Evolutionary conservation across 1,284 basidiomycete genomes (phyloP).

Genomic region (Coniferiporia weirii): DNA sequence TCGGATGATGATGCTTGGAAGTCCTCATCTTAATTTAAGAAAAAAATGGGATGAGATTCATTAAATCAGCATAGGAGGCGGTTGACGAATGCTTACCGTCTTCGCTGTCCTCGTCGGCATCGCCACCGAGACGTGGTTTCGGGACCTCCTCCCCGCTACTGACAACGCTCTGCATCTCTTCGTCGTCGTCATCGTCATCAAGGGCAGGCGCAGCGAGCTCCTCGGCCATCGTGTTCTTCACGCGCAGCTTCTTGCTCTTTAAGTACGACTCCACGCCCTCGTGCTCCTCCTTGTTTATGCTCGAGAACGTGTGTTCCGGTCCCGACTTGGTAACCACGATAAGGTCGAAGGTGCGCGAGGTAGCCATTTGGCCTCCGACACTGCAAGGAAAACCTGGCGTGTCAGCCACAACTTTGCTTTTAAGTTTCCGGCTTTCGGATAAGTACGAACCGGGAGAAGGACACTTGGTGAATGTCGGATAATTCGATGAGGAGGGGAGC

Average conservation of each 20-base stretch:
- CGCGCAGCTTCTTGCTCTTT: conserved; percentile 84
- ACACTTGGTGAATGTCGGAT: conserved; percentile 85
- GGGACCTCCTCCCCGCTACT: conserved; percentile 65
- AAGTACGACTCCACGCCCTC: conserved; percentile 83
- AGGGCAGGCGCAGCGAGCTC: conserved; percentile 67
- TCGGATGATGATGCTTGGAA: conserved; percentile 85
- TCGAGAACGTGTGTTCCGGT: conserved; percentile 85
- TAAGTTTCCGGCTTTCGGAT: not conserved
- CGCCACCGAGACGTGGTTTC: conserved; percentile 46
- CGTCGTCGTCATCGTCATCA: conserved; percentile 76
- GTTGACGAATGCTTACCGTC: conserved; percentile 52
- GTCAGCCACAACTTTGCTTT: not conserved
- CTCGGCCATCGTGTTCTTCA: conserved; percentile 97
- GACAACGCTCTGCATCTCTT: conserved; percentile 76
- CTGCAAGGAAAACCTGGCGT: conserved; percentile 25
- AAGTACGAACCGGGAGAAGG: conserved; percentile 73
- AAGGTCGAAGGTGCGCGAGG: conserved; percentile 93
- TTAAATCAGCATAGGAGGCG: not conserved
- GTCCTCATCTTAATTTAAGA: conserved; percentile 62
- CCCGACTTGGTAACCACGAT: conserved; percentile 81
- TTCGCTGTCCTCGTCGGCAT: conserved; percentile 77
- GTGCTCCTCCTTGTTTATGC: conserved; percentile 95
- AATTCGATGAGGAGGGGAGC: conserved; percentile 91
- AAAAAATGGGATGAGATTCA: not conserved
- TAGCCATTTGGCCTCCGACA: conserved; percentile 86